Evolutionary conservation across 2,329 filamentous ascomycete genomes (phyloP).

Genomic region (Aspergillus floridensis): DNA sequence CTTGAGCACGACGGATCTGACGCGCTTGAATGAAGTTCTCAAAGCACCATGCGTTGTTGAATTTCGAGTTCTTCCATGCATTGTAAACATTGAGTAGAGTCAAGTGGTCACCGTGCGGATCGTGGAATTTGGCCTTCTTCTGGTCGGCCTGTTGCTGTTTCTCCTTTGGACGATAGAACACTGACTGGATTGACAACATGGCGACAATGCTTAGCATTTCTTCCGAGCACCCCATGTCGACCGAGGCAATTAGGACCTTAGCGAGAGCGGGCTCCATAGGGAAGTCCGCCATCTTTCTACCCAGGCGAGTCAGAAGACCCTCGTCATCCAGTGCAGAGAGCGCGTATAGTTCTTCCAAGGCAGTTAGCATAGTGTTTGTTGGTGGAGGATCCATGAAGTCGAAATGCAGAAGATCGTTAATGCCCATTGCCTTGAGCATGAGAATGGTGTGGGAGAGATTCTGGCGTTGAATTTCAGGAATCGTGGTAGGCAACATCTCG

Average conservation of each 20-base stretch:
- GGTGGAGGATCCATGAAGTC: slow-evolving; percentile 99
- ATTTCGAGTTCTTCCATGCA: slow-evolving; percentile 84
- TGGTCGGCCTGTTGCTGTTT: slow-evolving; percentile 96
- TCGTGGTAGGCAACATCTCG: slow-evolving; percentile 94
- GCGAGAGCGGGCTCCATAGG: slow-evolving; percentile 93
- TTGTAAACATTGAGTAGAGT: slow-evolving; percentile 97
- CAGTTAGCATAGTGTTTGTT: slow-evolving; percentile 95
- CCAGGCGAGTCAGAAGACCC: slow-evolving; percentile 84
- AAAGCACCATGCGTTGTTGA: slow-evolving; percentile 86
- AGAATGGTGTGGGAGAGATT: slow-evolving; percentile 91
- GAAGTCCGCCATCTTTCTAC: slow-evolving; percentile 97
- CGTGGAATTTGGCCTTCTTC: slow-evolving; percentile 97
- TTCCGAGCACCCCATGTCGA: slow-evolving; percentile 85
- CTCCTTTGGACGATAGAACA: slow-evolving; percentile 96
- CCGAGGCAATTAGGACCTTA: slow-evolving; percentile 83
- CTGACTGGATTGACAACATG: slow-evolving; percentile 81
- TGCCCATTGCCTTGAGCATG: slow-evolving; percentile 98
- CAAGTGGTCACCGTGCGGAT: slow-evolving; percentile 88
- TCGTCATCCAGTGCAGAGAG: slow-evolving; percentile 91
- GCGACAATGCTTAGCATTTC: slow-evolving; percentile 93
- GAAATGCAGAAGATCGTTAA: slow-evolving; percentile 94
- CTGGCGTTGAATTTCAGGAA: slow-evolving; percentile 93
- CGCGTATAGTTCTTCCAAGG: slow-evolving; percentile 90
- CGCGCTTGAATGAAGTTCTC: slow-evolving; percentile 97
- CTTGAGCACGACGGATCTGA: slow-evolving; percentile 82